Conservation (phyloP, 2,329 filamentous ascomycete species). For the Cladosporium sp. region DNA sequence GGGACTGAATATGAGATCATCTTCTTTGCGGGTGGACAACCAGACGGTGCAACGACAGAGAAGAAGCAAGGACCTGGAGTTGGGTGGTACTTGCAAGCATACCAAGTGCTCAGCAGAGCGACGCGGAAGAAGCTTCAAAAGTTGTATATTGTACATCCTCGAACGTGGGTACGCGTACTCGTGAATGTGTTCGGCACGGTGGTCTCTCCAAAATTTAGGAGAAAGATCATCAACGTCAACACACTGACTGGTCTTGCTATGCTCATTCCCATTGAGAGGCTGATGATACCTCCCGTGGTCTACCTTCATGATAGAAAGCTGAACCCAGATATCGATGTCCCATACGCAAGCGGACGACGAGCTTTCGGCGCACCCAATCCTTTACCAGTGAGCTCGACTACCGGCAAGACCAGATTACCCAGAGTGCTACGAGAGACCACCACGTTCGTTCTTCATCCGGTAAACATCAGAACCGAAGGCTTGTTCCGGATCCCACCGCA, state of each 20-base stretch:
- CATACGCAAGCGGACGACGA: constrained; percentile 40
- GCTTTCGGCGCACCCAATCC: constrained; percentile 47
- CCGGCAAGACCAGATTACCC: constrained; percentile 46
- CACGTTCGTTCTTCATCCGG: constrained; percentile 46
- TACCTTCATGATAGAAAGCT: constrained; percentile 53
- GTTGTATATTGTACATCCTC: constrained; percentile 56
- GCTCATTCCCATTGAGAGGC: constrained; percentile 49
- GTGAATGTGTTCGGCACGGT: constrained; percentile 55
- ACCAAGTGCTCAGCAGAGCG: constrained; percentile 52
- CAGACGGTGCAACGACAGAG: constrained; percentile 38
- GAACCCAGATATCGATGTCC: constrained; percentile 43
- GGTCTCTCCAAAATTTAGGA: constrained; percentile 54
- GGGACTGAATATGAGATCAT: constrained; percentile 54
- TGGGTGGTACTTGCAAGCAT: constrained; percentile 56
- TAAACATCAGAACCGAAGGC: constrained; percentile 48
- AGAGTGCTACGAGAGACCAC: constrained; percentile 51
- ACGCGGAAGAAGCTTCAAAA: constrained; percentile 53
- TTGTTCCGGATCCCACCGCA: constrained; percentile 53
- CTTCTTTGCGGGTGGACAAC: constrained; percentile 54
- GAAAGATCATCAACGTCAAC: constrained; percentile 55
- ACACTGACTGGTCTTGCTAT: constrained; percentile 47
- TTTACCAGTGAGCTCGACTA: constrained; percentile 39
- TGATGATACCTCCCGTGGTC: constrained; percentile 51
- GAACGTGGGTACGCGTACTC: constrained; percentile 53
- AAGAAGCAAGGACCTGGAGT: constrained; percentile 49